phyloP scores from a whole-genome alignment of 2,329 filamentous ascomycete species.

The Stagonosporopsis rhizophila region DNA sequence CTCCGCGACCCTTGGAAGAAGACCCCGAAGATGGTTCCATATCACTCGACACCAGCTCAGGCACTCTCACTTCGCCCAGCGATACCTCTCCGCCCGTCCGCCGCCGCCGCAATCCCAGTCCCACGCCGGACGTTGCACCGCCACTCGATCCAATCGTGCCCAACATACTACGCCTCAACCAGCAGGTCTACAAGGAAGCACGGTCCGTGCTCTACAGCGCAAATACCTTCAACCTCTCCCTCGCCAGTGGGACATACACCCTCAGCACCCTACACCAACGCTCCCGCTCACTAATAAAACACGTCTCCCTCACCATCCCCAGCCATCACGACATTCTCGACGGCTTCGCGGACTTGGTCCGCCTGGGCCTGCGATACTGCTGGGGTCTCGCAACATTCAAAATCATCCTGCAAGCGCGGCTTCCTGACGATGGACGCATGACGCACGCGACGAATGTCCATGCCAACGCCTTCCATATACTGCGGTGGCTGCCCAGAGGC shows the following conservation, averaged over 20 bases:
- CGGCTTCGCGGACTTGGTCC: slow-evolving; percentile 55
- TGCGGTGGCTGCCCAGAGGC: slow-evolving; percentile 54
- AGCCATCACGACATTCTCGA: slow-evolving; percentile 56
- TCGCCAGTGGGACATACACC: slow-evolving; percentile 48
- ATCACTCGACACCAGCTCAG: neutral
- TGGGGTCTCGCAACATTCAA: slow-evolving; percentile 53
- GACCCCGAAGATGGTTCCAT: slow-evolving; percentile 16
- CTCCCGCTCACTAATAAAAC: slow-evolving; percentile 52
- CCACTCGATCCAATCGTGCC: slow-evolving; percentile 46
- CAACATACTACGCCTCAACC: slow-evolving; percentile 50
- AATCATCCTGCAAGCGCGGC: slow-evolving; percentile 47
- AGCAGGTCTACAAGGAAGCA: slow-evolving; percentile 48
- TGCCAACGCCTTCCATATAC: slow-evolving; percentile 56
- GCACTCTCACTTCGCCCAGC: neutral
- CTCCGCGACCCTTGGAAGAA: slow-evolving; percentile 22
- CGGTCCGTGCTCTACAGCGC: slow-evolving; percentile 42
- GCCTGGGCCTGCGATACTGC: slow-evolving; percentile 55
- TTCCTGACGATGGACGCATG: slow-evolving; percentile 39
- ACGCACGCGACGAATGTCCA: slow-evolving; percentile 52
- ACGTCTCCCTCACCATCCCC: slow-evolving; percentile 54
- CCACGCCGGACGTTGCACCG: neutral
- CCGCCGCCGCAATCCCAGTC: neutral
- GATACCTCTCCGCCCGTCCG: neutral
- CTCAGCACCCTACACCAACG: slow-evolving; percentile 53
- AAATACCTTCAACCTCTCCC: slow-evolving; percentile 47